Percentiles rank a stretch among this genome's conserved stretches.
phyloP scores from a whole-genome alignment of 2,329 filamentous ascomycete genomes.

The Emmonsiellopsis sp. region DNA sequence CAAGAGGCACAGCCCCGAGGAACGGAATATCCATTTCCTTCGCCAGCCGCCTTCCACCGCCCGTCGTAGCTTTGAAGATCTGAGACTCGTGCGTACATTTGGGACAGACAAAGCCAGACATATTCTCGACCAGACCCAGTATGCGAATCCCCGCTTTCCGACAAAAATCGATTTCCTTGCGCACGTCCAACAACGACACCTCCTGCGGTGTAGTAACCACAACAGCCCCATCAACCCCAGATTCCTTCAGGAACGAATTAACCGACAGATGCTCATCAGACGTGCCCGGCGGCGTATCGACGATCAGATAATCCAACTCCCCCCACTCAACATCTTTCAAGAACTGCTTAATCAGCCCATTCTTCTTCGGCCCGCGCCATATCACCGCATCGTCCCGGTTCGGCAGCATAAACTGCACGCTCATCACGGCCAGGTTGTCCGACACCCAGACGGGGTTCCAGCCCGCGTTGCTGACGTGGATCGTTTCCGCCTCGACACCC shows the following conservation, averaged over 20 bases:
- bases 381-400: slow-evolving; percentile 91
- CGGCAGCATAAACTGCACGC: slow-evolving; percentile 95
- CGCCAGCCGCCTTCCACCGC: slow-evolving; percentile 71
- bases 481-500: slow-evolving; percentile 87
- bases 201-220: slow-evolving; percentile 94
- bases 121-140: slow-evolving; percentile 90
- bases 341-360: slow-evolving; percentile 95
- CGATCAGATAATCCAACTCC: slow-evolving; percentile 81
- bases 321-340: slow-evolving; percentile 98
- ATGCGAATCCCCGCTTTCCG: slow-evolving; percentile 84
- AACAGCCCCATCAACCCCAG: slow-evolving; percentile 86
- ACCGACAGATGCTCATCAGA: slow-evolving; percentile 93
- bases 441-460: slow-evolving; percentile 95
- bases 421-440: slow-evolving; percentile 94
- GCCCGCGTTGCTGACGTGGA: slow-evolving; percentile 78
- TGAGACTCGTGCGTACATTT: slow-evolving; percentile 72
- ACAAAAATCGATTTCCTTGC: slow-evolving; percentile 98
- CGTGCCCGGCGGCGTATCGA: slow-evolving; percentile 93
- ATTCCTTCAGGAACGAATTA: slow-evolving; percentile 82
- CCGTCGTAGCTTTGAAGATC: slow-evolving; percentile 87
- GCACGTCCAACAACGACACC: slow-evolving; percentile 80
- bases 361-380: slow-evolving; percentile 97
- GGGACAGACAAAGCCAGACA: slow-evolving; percentile 94
- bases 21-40: slow-evolving; percentile 83
- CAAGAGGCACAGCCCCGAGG: slow-evolving; percentile 79